A percentile compares a stretch with the other conserved stretches of the same genome.
phyloP scores from a whole-genome alignment of 1,284 basidiomycete genomes.

The Sparassis latifolia region DNA sequence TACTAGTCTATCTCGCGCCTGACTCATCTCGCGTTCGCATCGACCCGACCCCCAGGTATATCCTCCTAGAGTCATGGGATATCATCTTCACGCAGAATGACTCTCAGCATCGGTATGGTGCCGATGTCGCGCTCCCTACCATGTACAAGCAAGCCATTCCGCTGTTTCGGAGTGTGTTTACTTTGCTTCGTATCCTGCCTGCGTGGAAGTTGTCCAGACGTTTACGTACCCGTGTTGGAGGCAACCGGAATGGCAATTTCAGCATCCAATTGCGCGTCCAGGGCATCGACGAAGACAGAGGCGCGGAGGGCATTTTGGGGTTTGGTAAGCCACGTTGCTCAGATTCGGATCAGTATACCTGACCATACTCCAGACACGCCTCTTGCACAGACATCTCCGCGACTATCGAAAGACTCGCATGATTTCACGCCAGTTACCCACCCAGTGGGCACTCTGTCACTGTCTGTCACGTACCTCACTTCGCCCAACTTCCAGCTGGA shows the following conservation, averaged over 20 bases:
- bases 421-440: conserved; percentile 60
- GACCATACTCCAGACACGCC: conserved; percentile 26
- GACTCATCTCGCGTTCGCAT: conserved; percentile 55
- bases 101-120: conserved; percentile 13
- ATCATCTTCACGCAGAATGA: conserved; percentile 41
- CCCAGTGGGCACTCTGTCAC: conserved; percentile 55
- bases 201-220: conserved; percentile 66
- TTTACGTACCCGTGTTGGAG: conserved; percentile 39
- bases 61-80: conserved; percentile 71
- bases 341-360: conserved; percentile 9
- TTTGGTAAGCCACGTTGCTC: conserved; percentile 28
- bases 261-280: conserved; percentile 48
- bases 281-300: conserved; percentile 24
- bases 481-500: conserved; percentile 65
- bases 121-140: conserved; percentile 59
- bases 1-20: conserved; percentile 57
- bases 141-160: conserved; percentile 81
- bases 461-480: conserved; percentile 58
- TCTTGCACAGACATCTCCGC: conserved; percentile 32
- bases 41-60: conserved; percentile 56
- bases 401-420: conserved; percentile 46
- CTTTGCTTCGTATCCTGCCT: conserved; percentile 63
- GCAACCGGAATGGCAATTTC: conserved; percentile 40
- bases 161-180: conserved; percentile 70
- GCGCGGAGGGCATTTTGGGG: conserved; percentile 29